Base-by-base conservation (phyloP, 495 filamentous ascomycete species). In the Penicillium paxilli region DNA sequence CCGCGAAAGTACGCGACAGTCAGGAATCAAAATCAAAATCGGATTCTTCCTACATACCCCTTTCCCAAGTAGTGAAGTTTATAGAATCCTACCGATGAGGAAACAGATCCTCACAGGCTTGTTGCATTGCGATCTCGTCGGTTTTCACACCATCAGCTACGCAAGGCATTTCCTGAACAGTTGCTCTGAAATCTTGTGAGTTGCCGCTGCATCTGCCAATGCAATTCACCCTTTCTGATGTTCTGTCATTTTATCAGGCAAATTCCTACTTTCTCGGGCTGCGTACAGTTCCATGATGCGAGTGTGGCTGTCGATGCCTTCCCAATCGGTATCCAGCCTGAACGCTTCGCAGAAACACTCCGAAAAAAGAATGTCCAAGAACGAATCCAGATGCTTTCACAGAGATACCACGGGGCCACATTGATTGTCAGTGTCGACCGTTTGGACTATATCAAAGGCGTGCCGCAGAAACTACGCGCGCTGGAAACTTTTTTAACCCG, bases 31-130 rank as follows among this genome's bases (percentile, higher is more conserved):
- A 58, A 82, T 96, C 58, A 96, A 92, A 75, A 90, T 98, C 63
- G 93, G 92, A 48, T 97, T 97, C 80, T 97, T 96, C 78, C 79
- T 98, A 22, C 94, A 98, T 60, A 98, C 93, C 0, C 92, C 94
- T 2, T 98, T 98, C 73, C 93, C 93, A n/a, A 92, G 88, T 67
- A 91, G 88, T 56, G 93, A 98, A 69, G 94, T 98, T 61, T 98
- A 96, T 69, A 84, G 93, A 33, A 96, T 96, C 54, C 74, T 98
- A 6, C 93, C 93, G 4, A 93, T 97, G 26, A 83, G 92, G 44
- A 90, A 95, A 65, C 88, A 91, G 59, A 83, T 97, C 28, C 78
- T 98, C 33, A 72, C 85, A 42, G 92, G 94, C 46, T 82, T 97
- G 25, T 75, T 98, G 41, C 85, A 92, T 57, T 93, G 92, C 72